Base-by-base conservation (phyloP, 176 grass and related monocot species). In the Lolium rigidum region DNA sequence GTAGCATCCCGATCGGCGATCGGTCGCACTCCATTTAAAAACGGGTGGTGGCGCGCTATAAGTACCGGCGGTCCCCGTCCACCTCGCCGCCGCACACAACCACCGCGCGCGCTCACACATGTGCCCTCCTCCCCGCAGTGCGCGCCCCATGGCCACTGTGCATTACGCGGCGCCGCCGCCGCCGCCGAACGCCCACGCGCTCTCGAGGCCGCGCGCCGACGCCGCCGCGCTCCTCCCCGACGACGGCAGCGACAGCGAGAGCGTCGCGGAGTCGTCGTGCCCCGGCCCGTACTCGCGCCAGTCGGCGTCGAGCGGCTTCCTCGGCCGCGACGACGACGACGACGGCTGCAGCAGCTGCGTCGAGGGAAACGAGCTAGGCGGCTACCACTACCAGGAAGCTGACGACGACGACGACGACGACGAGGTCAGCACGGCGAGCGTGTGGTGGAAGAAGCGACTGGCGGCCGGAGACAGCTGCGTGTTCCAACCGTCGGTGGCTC, bases 321-420 rank as follows among this genome's bases (percentile, higher is more conserved):
- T 56, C 56, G 20, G 6, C 56, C 17, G 6, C 48, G 11, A 2
- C 11, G 12, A 74, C 0, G 84, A 85, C 22, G 77, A 77, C 43
- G 90, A 88, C 63, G 86, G 78, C 9, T 92, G 82, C 76, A 87
- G 85, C 68, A 91, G 89, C 81, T 91, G 85, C 76, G 89, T 91
- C 10, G 89, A 84, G 49, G 89, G 50, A 6, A 48, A 74, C 77
- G 64, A 24, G 22, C 70, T 13, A 43, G 44, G 51, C 13, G 25
- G 5, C 38, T 77, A 25, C 62, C 62, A 70, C 38, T 77, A 25
- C 62, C 62, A 70, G 1, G 88, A 55, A 24, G 52, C 25, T 12
- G 78, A 44, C 47, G 82, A 44, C 47, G 74, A 7, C 9, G 67
- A 7, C 9, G 67, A 15, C 14, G 89, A 52, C 5, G 77, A 1